Conservation (phyloP, 176 grass and related monocot species). For the Bolboschoenus planiculmis region DNA sequence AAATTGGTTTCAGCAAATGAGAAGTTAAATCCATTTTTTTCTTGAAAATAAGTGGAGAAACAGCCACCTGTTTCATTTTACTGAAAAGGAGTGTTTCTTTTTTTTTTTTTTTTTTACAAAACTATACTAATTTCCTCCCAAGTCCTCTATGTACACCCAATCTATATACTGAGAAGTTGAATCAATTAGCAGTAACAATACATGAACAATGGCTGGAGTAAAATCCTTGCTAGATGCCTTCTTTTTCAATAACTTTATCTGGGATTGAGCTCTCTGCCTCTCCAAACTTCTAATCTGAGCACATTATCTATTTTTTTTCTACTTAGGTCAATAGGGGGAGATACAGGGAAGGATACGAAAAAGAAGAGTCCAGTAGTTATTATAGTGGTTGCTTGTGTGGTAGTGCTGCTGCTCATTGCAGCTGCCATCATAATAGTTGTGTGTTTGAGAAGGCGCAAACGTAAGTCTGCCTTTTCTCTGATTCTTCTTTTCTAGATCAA, state of each 20-base stretch:
- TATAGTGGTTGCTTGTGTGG: neutral
- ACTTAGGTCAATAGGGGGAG: no score
- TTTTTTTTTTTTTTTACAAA: no score
- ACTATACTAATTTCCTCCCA: no score
- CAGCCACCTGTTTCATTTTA: no score
- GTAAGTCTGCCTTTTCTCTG: neutral
- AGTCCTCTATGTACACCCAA: no score
- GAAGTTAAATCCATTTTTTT: no score
- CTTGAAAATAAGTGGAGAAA: no score
- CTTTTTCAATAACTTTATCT: neutral
- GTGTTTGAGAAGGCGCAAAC: neutral
- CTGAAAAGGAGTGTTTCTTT: no score
- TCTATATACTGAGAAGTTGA: neutral
- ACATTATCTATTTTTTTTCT: neutral
- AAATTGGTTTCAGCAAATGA: neutral
- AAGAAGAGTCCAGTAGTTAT: slow-evolving; percentile 3
- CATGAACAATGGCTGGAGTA: neutral
- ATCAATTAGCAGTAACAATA: neutral
- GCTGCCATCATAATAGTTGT: neutral
- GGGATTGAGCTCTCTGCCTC: neutral
- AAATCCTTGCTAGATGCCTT: neutral
- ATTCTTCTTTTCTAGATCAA: neutral
- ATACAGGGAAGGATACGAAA: neutral
- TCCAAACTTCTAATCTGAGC: neutral
- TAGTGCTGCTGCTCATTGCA: neutral